Evolutionary conservation across 164 flowering plant species (phyloP).

Genomic region (Nymphaea colorata): DNA sequence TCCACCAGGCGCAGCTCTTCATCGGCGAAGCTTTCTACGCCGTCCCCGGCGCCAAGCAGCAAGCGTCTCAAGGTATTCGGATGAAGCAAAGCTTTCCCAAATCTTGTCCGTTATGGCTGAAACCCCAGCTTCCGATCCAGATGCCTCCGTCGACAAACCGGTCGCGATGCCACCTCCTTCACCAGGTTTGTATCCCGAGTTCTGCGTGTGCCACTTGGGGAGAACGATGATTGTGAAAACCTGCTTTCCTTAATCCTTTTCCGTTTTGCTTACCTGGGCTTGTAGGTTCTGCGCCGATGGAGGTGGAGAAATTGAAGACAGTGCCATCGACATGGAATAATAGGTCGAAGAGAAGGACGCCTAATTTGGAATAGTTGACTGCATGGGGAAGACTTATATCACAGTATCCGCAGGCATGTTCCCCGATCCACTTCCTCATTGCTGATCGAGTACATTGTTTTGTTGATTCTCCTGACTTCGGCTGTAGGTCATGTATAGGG

Average conservation of each 20-base stretch:
- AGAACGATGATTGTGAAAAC: background rate
- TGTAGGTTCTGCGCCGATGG: slow-evolving; percentile 22
- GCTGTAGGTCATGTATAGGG: too few species aligned
- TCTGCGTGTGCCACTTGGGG: background rate
- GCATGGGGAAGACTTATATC: slow-evolving; percentile 74
- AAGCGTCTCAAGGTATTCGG: slow-evolving; percentile 52
- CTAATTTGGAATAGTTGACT: slow-evolving; percentile 13
- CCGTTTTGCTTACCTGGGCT: background rate
- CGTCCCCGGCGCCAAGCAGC: slow-evolving; percentile 17
- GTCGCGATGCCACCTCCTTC: background rate
- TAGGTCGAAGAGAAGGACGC: slow-evolving; percentile 25
- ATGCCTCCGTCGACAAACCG: background rate
- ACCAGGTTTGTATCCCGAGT: background rate
- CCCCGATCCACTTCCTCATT: background rate
- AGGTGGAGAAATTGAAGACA: slow-evolving; percentile 38
- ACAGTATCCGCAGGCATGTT: slow-evolving; percentile 39
- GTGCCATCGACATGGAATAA: slow-evolving; percentile 25
- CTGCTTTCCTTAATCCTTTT: background rate
- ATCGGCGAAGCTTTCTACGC: slow-evolving; percentile 31
- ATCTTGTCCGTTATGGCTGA: slow-evolving; percentile 8
- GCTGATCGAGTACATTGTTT: background rate
- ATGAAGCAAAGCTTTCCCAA: background rate
- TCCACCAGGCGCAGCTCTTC: slow-evolving; percentile 87
- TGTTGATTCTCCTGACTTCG: background rate
- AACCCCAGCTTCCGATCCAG: background rate